Conservation (phyloP, 192 early-diverging fungal genomes). For the Gigaspora rosea region DNA sequence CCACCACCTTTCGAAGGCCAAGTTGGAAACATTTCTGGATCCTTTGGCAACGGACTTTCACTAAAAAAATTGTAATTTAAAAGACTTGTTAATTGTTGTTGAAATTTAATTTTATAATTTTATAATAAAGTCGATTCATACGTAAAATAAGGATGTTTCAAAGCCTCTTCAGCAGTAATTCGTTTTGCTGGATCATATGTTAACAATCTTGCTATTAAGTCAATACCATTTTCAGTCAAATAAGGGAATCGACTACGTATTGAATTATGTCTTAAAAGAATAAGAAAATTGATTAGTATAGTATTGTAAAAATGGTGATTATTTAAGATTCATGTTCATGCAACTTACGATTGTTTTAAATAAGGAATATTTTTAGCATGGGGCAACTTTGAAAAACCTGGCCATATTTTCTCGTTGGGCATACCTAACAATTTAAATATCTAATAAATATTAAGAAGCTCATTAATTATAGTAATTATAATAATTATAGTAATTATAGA, state of each 20-base stretch:
- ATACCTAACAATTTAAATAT: slow-evolving; percentile 90
- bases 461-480: background rate
- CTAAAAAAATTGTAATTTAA: slow-evolving; percentile 35
- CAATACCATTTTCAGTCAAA: slow-evolving; percentile 76
- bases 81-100: background rate
- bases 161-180: slow-evolving; percentile 88
- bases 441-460: slow-evolving; percentile 34
- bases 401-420: slow-evolving; percentile 79
- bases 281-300: too few relatives aligned
- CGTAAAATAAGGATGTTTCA: slow-evolving; percentile 89
- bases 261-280: slow-evolving; percentile 36
- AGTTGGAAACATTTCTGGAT: slow-evolving; percentile 91
- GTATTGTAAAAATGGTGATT: too few relatives aligned
- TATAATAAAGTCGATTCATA: slow-evolving; percentile 34
- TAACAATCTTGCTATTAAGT: slow-evolving; percentile 76
- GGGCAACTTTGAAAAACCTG: slow-evolving; percentile 65
- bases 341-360: slow-evolving; percentile 58
- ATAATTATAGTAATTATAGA: too few relatives aligned
- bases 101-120: background rate
- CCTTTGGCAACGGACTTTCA: slow-evolving; percentile 85
- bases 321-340: too few relatives aligned
- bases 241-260: slow-evolving; percentile 52
- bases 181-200: slow-evolving; percentile 82
- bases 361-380: slow-evolving; percentile 77
- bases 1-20: slow-evolving; percentile 77